phyloP scores from a whole-genome alignment of 495 filamentous ascomycete species.

The Penicillium lividum region DNA sequence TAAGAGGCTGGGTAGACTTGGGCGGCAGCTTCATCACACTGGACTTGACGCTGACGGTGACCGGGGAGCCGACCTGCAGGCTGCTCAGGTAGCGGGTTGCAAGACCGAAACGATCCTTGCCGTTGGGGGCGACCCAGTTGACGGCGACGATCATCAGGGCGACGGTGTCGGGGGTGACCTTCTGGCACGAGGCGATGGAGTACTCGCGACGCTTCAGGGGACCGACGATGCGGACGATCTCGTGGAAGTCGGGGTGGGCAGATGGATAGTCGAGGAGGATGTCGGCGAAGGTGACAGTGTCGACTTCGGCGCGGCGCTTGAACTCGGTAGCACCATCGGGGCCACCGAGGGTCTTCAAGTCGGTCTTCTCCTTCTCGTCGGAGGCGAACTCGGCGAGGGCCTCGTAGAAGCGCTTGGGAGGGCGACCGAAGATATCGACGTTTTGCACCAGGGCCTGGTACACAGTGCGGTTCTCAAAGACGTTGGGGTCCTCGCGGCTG shows the following conservation, averaged over 20 bases:
- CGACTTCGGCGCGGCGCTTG: slow-evolving; percentile 90
- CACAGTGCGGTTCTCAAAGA: slow-evolving; percentile 87
- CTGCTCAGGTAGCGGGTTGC: slow-evolving; percentile 83
- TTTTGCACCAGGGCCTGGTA: slow-evolving; percentile 93
- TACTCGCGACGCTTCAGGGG: slow-evolving; percentile 97
- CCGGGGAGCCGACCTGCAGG: slow-evolving; percentile 68
- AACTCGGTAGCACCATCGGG: slow-evolving; percentile 90
- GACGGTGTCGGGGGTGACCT: slow-evolving; percentile 81
- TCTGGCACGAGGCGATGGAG: slow-evolving; percentile 94
- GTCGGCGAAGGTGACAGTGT: slow-evolving; percentile 91
- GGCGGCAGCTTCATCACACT: slow-evolving; percentile 96
- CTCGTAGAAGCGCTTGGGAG: slow-evolving; percentile 97
- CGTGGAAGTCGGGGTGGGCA: slow-evolving; percentile 85
- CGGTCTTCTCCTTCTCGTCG: slow-evolving; percentile 77
- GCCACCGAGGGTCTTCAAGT: slow-evolving; percentile 72
- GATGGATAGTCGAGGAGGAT: slow-evolving; percentile 84
- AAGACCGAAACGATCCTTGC: slow-evolving; percentile 88
- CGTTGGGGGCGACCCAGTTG: slow-evolving; percentile 83
- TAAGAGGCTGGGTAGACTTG: slow-evolving; percentile 82
- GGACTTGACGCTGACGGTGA: slow-evolving; percentile 93
- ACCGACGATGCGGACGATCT: slow-evolving; percentile 83
- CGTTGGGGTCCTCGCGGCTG: slow-evolving; percentile 73
- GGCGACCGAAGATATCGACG: slow-evolving; percentile 94
- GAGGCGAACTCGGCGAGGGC: slow-evolving; percentile 82
- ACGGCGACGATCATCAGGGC: slow-evolving; percentile 98